Evolutionary conservation across 148 eudicot genomes (phyloP), one percentile per base, ranked within the genome.

Genomic region (Fagopyrum esculentum): DNA sequence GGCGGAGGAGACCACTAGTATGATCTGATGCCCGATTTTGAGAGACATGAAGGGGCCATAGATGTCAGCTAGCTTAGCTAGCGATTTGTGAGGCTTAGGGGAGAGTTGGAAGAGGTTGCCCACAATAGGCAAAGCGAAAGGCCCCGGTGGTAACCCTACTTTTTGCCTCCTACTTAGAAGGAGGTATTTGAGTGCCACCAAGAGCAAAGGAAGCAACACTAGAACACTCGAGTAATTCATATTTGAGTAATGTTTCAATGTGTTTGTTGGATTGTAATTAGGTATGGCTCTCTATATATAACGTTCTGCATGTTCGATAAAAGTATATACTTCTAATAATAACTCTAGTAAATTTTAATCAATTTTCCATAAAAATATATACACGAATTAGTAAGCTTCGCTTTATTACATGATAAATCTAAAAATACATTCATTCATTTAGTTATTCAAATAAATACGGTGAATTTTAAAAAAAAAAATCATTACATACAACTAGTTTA

Each of bases 41-140:
- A 64, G 70, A 22, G 70, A 64, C 44, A 64, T 64, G 49, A 69
- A 69, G 0, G 72, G 72, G 4, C 48, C 72, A 69, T 69, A 7
- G 72, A 69, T 69, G 48, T 69, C 17, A 4, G 49, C 72, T 15
- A 69, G 17, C 26, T 43, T 45, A 40, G 72, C 72, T 69, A 69
- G 10, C 17, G 72, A 69, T 48, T 43, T 44, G 19, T 69, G 72
- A n/a, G 72, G 49, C 48, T 69, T 69, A 43, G 43, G 22, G 6
- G 13, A 1, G 3, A 64, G 70, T 8, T 64, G 70, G 44, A 64
- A 40, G 15, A 29, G 9, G 45, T 22, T 64, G 15, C 70, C 70
- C 70, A 64, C 44, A 26, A 64, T 64, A 5, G 70, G 70, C n/a
- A 29, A 64, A 26, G 17, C 10, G 9, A 4, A 64, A 64, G 70